phyloP scores from a whole-genome alignment of 2,329 filamentous ascomycete species.

The Delphinella strobiligena region DNA sequence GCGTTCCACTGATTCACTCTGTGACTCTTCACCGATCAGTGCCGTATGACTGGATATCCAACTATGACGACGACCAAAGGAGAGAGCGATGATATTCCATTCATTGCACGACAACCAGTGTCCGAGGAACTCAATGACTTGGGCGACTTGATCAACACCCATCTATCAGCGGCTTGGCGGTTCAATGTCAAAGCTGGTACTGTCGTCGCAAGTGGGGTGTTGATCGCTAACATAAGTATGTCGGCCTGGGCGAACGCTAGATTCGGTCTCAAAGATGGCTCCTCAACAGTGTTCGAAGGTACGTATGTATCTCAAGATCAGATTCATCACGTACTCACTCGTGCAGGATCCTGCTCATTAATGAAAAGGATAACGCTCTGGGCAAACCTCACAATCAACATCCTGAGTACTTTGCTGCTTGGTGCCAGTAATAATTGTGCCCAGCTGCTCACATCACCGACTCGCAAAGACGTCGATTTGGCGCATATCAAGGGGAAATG shows the following conservation, averaged over 20 bases:
- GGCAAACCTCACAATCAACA: conserved; percentile 34
- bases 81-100: neutral
- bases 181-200: neutral
- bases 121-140: too few relatives aligned
- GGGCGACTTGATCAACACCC: neutral
- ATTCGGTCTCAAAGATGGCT: neutral
- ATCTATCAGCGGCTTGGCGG: neutral
- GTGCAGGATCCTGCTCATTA: neutral
- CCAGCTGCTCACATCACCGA: conserved; percentile 40
- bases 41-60: too few relatives aligned
- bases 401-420: conserved; percentile 32
- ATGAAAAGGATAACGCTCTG: conserved; percentile 3
- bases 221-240: neutral
- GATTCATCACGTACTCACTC: neutral
- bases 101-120: too few relatives aligned
- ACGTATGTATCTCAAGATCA: neutral
- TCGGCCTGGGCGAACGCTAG: neutral
- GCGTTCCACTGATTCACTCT: too few relatives aligned
- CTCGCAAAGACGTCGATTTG: conserved; percentile 34
- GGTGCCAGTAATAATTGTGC: conserved; percentile 40
- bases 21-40: too few relatives aligned
- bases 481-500: conserved; percentile 31
- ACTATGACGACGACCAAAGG: too few relatives aligned
- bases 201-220: neutral
- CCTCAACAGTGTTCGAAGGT: conserved; percentile 2